Base-by-base conservation (phyloP, 805 yeast genomes). In the Wickerhamomyces tratensis region DNA sequence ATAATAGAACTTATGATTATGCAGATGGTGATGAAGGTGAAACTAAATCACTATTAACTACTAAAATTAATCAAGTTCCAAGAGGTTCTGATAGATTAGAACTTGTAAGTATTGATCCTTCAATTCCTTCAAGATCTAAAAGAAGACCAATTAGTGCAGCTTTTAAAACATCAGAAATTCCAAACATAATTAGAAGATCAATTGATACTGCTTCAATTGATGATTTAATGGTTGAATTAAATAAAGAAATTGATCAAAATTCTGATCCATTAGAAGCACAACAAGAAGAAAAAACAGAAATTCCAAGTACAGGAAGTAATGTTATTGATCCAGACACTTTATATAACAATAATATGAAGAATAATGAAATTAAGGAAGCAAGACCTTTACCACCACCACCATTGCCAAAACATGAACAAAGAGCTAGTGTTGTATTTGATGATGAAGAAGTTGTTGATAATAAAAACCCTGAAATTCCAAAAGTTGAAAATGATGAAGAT, bases 371-470 rank as follows among this genome's bases (percentile, higher is more conserved):
- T 14, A 26, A 34, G n/a, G 36, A 34, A 12, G 26, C 50, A 49
- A 49, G 54, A 45, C 56, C 60, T 33, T 36, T 55, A 14, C 60
- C 60, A 14, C 60, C 60, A 14, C 59, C 59, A 30, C 58, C 59
- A 6, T 31, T 51, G 2, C 60, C 60, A 25, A 42, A 49, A 31
- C 60, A 56, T 43, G 46, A 46, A 7, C 43, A 44, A 9, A 38
- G 42, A 5, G 41, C 49, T 39, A 43, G 48, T 36, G 37, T 39
- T 13, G 33, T 40, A n/a, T n/a, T 27, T n/a, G 25, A 37, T n/a
- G 25, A 37, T 14, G 38, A 36, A 12, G 11, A 25, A 10, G 2
- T 25, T 7, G 7, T 13, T 15, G 6, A 15, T 4, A 14, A 15
- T 8, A 15, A 35, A 20, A 10, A 36, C 5, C n/a, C 38, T 20